A percentile compares a stretch with the other conserved stretches of the same genome.
These are phyloP conservation scores for Talaromyces sp. DNA, from an alignment of 2,329 filamentous ascomycete genomes.

Conservation along the genomic window DNA sequence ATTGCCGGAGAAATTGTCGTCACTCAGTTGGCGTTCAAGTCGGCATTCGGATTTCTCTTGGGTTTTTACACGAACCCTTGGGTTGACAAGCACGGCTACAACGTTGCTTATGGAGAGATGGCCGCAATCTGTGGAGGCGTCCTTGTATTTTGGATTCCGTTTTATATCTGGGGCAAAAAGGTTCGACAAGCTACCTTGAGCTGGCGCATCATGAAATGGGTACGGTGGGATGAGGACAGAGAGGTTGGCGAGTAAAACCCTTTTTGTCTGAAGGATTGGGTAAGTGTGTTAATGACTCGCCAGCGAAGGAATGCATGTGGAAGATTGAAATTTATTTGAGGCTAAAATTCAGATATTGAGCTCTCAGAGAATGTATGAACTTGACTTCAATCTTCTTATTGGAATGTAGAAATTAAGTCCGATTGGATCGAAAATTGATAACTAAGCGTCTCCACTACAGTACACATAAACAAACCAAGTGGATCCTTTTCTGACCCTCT, in stretches of 20 bases:
- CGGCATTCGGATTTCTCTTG: slow-evolving; percentile 15
- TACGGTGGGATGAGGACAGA: slow-evolving; percentile 14
- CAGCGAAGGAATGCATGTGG: no score
- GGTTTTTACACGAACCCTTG: slow-evolving; percentile 16
- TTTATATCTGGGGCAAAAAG: slow-evolving; percentile 15
- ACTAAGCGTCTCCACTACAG: no score
- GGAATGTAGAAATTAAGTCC: no score
- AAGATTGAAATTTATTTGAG: no score
- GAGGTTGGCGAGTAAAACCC: slow-evolving; percentile 13
- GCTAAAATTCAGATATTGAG: no score
- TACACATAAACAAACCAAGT: no score
- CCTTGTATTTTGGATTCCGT: slow-evolving; percentile 13
- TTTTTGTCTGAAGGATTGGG: no score
- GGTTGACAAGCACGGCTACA: slow-evolving; percentile 15
- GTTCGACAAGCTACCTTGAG: slow-evolving; percentile 11
- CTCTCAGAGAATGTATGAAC: no score
- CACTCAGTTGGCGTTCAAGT: slow-evolving; percentile 15
- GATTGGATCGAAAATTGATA: no score
- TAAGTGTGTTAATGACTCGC: no score
- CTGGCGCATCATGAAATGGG: slow-evolving; percentile 16
- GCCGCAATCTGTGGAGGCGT: slow-evolving; percentile 15
- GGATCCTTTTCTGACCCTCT: no score
- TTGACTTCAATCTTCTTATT: no score
- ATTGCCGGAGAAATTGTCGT: slow-evolving; percentile 18
- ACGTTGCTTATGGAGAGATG: slow-evolving; percentile 17